phyloP scores from a whole-genome alignment of 2,329 filamentous ascomycete genomes.

The Zymoseptoria brevis region DNA sequence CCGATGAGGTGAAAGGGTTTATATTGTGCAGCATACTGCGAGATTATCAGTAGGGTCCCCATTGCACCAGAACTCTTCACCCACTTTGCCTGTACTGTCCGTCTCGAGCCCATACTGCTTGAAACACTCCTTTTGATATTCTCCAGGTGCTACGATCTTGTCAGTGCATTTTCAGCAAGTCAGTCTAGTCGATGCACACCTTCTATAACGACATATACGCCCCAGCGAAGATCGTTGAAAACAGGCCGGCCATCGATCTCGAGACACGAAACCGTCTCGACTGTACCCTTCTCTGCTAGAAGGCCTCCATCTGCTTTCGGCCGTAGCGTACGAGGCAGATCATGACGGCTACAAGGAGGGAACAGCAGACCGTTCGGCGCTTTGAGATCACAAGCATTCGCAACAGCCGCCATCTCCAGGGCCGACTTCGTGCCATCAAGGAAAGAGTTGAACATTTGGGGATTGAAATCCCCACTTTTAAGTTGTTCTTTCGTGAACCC shows the following conservation, averaged over 20 bases:
- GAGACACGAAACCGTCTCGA: slow-evolving; percentile 41
- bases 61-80: neutral
- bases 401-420: slow-evolving; percentile 42
- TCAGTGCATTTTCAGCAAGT: neutral
- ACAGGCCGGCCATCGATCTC: slow-evolving; percentile 37
- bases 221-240: slow-evolving; percentile 37
- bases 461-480: slow-evolving; percentile 37
- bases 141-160: slow-evolving; percentile 29
- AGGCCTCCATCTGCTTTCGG: slow-evolving; percentile 37
- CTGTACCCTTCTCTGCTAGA: slow-evolving; percentile 35
- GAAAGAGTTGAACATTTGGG: slow-evolving; percentile 45
- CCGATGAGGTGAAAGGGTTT: slow-evolving; percentile 44
- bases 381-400: slow-evolving; percentile 38
- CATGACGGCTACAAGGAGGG: slow-evolving; percentile 38
- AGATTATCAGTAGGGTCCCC: neutral
- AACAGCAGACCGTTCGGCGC: slow-evolving; percentile 38
- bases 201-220: slow-evolving; percentile 40
- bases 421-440: slow-evolving; percentile 43
- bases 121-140: slow-evolving; percentile 39
- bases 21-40: slow-evolving; percentile 37
- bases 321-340: slow-evolving; percentile 36
- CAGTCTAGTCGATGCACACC: neutral
- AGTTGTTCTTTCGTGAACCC: slow-evolving; percentile 41
- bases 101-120: slow-evolving; percentile 41
- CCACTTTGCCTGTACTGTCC: slow-evolving; percentile 30